Evolutionary conservation across 225 moss, liverwort and hornwort genomes (phyloP), one percentile per base, ranked within the genome.

Genomic region (Polytrichum formosum): DNA sequence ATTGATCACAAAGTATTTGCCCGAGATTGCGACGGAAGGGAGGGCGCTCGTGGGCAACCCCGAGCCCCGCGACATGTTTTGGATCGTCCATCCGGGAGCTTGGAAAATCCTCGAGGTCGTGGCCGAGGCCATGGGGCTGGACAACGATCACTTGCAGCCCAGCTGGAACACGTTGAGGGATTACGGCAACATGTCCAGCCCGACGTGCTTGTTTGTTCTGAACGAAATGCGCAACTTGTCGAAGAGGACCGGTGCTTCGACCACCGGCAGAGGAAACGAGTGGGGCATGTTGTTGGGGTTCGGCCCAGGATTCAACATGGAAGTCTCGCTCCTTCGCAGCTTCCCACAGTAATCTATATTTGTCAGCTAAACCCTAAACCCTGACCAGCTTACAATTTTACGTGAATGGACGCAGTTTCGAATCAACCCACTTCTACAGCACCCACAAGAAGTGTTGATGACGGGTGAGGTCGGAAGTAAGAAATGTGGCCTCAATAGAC

Each of bases 151-250:
- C 10, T 21, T 85, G 64, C 82, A 82, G 65, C 71, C 81, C 8
- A 82, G 90, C 63, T 80, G 90, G 78, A 62, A 84, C 7, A 77
- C 84, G 10, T 33, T 90, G 54, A 79, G 79, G 3, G 46, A 59
- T 6, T 87, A 70, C 25, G 90, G 87, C 1, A 87, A 90, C 33
- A 79, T 87, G 33, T 86, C 87, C 0, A 84, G 81, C 35, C 84
- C 87, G 0, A 87, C 90, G 20, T 81, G 84, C 18, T 76, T 90
- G 69, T 73, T 83, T 35, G 87, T 84, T 65, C 19, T 90, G 67
- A 80, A 90, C 61, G 87, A 87, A 72, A 53, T 90, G 77, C 78
- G 90, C 6, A 66, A 70, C 53, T 66, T 61, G 7, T 80, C 90
- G 66, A 5, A 54, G 30, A 60, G 74, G 18, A 0, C 2, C 0